phyloP scores from a whole-genome alignment of 1,284 basidiomycete genomes.

The Austropuccinia psidii region DNA sequence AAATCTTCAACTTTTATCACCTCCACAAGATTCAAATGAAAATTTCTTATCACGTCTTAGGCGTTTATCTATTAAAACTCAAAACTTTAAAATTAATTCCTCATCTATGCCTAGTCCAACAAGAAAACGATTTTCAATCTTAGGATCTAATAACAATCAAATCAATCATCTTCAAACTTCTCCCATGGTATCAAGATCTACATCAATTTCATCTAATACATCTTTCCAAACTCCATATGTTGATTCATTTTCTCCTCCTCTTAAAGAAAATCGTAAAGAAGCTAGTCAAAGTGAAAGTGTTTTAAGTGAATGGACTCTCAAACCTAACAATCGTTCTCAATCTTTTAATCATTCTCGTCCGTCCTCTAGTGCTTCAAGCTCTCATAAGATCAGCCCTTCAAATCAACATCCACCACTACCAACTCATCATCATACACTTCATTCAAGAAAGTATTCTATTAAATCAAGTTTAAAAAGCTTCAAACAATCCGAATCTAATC shows the following conservation, averaged over 20 bases:
- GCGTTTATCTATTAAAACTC: slow-evolving; percentile 11
- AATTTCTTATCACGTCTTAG: slow-evolving; percentile 24
- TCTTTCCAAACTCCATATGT: background rate
- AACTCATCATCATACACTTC: background rate
- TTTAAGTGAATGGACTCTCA: slow-evolving; percentile 1
- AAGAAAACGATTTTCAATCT: slow-evolving; percentile 29
- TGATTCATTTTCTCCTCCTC: background rate
- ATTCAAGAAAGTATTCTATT: slow-evolving; percentile 10
- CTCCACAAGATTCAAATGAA: slow-evolving; percentile 13
- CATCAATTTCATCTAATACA: background rate
- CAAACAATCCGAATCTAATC: background rate
- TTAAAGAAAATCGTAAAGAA: slow-evolving; percentile 10
- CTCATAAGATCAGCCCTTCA: background rate
- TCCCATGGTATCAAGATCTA: background rate
- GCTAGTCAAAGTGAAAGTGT: slow-evolving; percentile 17
- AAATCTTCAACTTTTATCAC: background rate
- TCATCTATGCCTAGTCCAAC: slow-evolving; percentile 4
- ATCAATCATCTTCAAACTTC: background rate
- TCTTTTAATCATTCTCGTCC: slow-evolving; percentile 16
- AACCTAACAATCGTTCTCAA: background rate
- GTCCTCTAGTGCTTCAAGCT: slow-evolving; percentile 7
- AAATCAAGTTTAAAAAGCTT: too few species aligned
- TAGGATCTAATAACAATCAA: background rate
- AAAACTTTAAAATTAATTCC: too few species aligned
- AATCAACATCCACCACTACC: background rate